Conservation (phyloP, 176 grass and related monocot genomes). For the Puya raimondii region DNA sequence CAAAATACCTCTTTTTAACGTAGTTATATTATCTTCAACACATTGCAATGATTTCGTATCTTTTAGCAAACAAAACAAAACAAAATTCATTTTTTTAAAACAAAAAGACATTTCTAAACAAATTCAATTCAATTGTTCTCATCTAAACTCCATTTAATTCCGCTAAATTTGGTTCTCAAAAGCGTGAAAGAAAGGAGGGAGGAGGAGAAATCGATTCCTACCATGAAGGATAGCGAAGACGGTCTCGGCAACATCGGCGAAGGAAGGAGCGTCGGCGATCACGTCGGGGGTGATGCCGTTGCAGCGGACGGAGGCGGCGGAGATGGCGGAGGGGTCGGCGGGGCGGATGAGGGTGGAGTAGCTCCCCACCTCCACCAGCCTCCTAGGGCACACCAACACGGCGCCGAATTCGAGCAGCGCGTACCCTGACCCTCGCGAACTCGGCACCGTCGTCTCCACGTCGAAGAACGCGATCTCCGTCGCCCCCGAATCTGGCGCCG, state of each 20-base stretch:
- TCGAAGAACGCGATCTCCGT: constrained; percentile 97
- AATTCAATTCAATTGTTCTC: no score
- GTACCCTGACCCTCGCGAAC: constrained; percentile 35
- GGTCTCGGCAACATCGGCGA: constrained; percentile 54
- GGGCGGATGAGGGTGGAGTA: constrained; percentile 93
- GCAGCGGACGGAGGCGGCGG: constrained; percentile 54
- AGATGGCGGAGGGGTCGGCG: constrained; percentile 46
- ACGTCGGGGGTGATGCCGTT: constrained; percentile 80
- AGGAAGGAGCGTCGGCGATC: constrained; percentile 46
- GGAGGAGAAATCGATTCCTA: constrained; percentile 5
- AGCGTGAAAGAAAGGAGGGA: no score
- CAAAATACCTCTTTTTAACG: no score
- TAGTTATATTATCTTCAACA: no score
- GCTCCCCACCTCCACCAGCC: constrained; percentile 61
- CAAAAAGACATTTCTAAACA: no score
- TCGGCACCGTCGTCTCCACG: constrained; percentile 79
- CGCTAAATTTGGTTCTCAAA: no score
- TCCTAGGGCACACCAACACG: constrained; percentile 68
- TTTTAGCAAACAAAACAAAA: no score
- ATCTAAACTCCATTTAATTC: no score
- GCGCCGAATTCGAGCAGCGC: constrained; percentile 89
- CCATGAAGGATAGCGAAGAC: constrained; percentile 79
- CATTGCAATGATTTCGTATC: no score
- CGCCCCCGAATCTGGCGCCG: constrained; percentile 8
- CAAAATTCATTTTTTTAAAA: no score